A percentile compares a stretch with the other conserved stretches of the same genome.
Evolutionary conservation across 305 asterid species (phyloP).

Genomic region (Fraxinus platypoda): DNA sequence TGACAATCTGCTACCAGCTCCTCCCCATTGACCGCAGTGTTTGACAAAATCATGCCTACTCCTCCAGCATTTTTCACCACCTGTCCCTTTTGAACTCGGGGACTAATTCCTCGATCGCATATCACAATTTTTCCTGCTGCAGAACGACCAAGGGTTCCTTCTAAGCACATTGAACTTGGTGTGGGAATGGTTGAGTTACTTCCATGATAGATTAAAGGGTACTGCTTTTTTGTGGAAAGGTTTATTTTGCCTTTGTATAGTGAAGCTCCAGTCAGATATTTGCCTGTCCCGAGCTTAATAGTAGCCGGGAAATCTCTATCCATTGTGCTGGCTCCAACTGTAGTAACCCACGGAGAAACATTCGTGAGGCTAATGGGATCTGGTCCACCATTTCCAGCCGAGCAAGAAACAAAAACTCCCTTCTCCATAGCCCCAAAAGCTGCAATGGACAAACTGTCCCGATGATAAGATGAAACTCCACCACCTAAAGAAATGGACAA

Average conservation of each 20-base stretch:
- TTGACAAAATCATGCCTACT: constrained; percentile 74
- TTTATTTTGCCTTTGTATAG: constrained; percentile 59
- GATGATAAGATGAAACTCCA: constrained; percentile 72
- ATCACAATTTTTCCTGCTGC: constrained; percentile 83
- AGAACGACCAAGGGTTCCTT: constrained; percentile 59
- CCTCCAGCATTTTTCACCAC: constrained; percentile 94
- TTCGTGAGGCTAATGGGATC: constrained; percentile 86
- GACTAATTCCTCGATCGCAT: constrained; percentile 89
- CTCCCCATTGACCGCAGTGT: constrained; percentile 76
- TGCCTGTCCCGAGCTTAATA: constrained; percentile 64
- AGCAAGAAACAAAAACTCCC: constrained; percentile 82
- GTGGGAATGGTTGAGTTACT: constrained; percentile 57
- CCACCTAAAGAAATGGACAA: constrained; percentile 88
- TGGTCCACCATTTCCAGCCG: constrained; percentile 97
- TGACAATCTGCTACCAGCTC: constrained; percentile 88
- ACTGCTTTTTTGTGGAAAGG: constrained; percentile 37
- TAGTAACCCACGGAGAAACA: constrained; percentile 91
- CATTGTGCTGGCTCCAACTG: constrained; percentile 93
- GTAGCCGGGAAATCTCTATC: constrained; percentile 85
- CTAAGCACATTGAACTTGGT: constrained; percentile 83
- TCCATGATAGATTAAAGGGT: constrained; percentile 62
- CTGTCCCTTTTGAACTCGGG: constrained; percentile 88
- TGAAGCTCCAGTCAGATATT: constrained; percentile 58
- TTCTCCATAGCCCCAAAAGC: constrained; percentile 92
- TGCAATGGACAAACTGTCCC: constrained; percentile 73